Conservation (phyloP, 2,329 filamentous ascomycete genomes). For the Microdochium paspali region DNA sequence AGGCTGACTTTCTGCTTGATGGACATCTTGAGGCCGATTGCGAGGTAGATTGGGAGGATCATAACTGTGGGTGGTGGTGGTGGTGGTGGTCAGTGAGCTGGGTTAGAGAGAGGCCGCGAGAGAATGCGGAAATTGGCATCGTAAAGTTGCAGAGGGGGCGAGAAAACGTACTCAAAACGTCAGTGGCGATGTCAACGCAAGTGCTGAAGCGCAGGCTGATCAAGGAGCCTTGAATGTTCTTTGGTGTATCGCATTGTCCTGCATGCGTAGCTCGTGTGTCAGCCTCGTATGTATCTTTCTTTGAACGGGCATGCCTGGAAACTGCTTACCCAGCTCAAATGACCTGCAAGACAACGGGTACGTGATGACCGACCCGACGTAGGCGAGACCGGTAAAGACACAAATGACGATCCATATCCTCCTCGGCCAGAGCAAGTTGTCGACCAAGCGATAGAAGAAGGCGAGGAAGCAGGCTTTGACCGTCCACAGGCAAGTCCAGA, state of each 20-base stretch:
- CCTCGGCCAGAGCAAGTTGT: neutral
- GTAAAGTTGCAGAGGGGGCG: no score
- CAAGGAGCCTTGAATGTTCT: slow-evolving; percentile 1
- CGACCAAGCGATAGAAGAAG: neutral
- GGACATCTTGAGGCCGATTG: slow-evolving; percentile 4
- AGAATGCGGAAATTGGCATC: no score
- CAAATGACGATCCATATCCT: neutral
- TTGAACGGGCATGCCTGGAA: no score
- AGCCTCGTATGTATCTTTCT: no score
- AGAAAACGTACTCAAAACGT: slow-evolving; percentile 5
- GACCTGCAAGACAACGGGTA: neutral
- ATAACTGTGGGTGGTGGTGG: slow-evolving; percentile 1
- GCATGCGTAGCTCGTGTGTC: no score
- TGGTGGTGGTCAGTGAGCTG: no score
- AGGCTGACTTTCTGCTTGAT: slow-evolving; percentile 8
- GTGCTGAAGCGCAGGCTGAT: slow-evolving; percentile 9
- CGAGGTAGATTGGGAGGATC: slow-evolving; percentile 4
- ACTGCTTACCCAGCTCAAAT: neutral
- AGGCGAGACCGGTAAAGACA: neutral
- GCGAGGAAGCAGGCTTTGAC: slow-evolving; percentile 8
- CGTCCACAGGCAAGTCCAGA: slow-evolving; percentile 12
- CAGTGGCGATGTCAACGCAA: slow-evolving; percentile 10
- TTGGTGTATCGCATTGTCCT: slow-evolving; percentile 9
- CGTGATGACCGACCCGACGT: neutral
- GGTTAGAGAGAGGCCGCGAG: no score